phyloP scores from a whole-genome alignment of 2,329 filamentous ascomycete species.

The Drechslerella coelobrocha region DNA sequence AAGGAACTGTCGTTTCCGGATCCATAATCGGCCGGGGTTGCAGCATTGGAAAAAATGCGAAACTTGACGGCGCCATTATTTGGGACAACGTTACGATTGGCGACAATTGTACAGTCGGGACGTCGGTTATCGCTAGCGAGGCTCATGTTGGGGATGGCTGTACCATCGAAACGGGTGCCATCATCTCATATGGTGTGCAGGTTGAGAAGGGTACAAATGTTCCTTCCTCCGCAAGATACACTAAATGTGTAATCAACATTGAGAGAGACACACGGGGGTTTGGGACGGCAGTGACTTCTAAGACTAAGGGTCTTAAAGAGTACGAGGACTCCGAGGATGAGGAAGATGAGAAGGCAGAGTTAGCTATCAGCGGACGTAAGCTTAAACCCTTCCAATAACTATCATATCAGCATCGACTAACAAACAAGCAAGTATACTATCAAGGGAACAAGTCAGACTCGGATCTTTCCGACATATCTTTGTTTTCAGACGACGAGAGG shows the following conservation, averaged over 20 bases:
- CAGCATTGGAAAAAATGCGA: constrained; percentile 83
- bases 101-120: constrained; percentile 73
- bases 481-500: constrained; percentile 13
- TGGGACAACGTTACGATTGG: constrained; percentile 84
- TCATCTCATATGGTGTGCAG: constrained; percentile 79
- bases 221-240: constrained; percentile 60
- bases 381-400: neutral
- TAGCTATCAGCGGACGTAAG: constrained; percentile 25
- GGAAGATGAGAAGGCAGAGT: constrained; percentile 54
- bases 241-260: constrained; percentile 55
- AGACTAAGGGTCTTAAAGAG: constrained; percentile 48
- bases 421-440: constrained; percentile 13
- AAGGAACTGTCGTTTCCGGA: constrained; percentile 72
- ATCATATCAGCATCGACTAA: neutral
- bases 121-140: constrained; percentile 77
- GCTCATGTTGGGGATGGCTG: constrained; percentile 75
- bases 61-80: constrained; percentile 78
- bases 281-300: constrained; percentile 57
- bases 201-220: constrained; percentile 68
- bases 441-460: constrained; percentile 2
- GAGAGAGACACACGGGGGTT: constrained; percentile 35
- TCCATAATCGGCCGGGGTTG: constrained; percentile 85
- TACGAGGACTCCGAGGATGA: constrained; percentile 70
- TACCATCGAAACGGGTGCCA: constrained; percentile 72
- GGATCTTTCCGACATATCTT: constrained; percentile 25